Evolutionary conservation across 2,329 filamentous ascomycete genomes (phyloP).

Genomic region (Talaromyces sp.): DNA sequence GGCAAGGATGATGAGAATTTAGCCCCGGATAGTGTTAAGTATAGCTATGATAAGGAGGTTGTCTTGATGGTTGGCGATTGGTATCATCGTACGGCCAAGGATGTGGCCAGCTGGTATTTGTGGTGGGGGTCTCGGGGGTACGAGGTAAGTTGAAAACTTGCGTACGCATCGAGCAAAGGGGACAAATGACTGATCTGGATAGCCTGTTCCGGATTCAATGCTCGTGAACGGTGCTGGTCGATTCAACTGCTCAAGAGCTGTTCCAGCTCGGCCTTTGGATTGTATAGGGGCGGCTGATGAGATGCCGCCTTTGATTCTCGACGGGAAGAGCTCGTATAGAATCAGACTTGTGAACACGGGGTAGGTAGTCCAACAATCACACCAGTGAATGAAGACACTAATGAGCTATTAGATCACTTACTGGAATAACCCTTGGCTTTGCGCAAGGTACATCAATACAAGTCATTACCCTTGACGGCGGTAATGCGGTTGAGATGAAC

Average conservation of each 20-base stretch:
- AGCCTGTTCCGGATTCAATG: slow-evolving; percentile 52
- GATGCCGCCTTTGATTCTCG: slow-evolving; percentile 30
- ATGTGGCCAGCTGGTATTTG: slow-evolving; percentile 48
- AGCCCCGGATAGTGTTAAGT: slow-evolving; percentile 21
- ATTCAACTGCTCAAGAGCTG: slow-evolving; percentile 49
- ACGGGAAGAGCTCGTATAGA: slow-evolving; percentile 31
- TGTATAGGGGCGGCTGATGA: slow-evolving; percentile 33
- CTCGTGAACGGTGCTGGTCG: slow-evolving; percentile 49
- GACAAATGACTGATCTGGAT: neutral
- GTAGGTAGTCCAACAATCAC: slow-evolving; percentile 24
- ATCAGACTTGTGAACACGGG: slow-evolving; percentile 48
- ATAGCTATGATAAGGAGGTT: slow-evolving; percentile 41
- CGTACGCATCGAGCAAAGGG: neutral
- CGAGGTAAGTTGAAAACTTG: slow-evolving; percentile 33
- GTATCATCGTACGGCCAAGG: slow-evolving; percentile 46
- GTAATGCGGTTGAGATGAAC: slow-evolving; percentile 32
- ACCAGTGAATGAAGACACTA: neutral
- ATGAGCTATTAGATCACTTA: slow-evolving; percentile 34
- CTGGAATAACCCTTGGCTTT: slow-evolving; percentile 41
- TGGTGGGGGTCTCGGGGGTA: slow-evolving; percentile 46
- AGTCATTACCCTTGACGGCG: slow-evolving; percentile 45
- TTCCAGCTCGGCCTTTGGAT: slow-evolving; percentile 47
- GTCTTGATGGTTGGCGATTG: slow-evolving; percentile 52
- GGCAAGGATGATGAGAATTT: neutral
- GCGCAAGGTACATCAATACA: slow-evolving; percentile 29